These are phyloP conservation scores for Closterium sp. DNA, from an alignment of 139 green algal species.

Conservation along the genomic window DNA sequence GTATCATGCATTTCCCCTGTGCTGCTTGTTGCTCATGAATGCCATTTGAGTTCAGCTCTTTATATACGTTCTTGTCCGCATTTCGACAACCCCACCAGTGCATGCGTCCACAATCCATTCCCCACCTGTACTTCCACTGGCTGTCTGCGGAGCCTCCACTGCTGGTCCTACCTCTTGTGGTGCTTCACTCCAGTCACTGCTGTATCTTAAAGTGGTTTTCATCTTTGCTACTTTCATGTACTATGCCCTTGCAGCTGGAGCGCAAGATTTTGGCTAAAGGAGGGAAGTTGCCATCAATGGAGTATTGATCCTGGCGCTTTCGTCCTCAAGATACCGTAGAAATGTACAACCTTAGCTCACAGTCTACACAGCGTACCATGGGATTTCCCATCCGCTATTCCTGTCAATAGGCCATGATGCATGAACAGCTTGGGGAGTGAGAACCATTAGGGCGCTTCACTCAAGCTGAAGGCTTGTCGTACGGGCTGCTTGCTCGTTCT, in stretches of 20 bases:
- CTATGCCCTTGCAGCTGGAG: neutral
- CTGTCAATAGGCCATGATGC: neutral
- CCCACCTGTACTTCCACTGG: no score
- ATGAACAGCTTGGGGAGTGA: neutral
- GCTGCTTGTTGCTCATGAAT: no score
- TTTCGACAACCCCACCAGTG: no score
- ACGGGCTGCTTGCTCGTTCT: neutral
- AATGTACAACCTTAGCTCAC: neutral
- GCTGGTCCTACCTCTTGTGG: no score
- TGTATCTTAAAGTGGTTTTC: no score
- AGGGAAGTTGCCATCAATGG: neutral
- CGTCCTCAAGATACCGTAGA: neutral
- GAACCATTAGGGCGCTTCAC: neutral
- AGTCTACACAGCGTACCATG: neutral
- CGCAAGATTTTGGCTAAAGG: neutral
- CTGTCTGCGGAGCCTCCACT: no score
- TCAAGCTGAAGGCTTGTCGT: neutral
- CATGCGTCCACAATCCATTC: no score
- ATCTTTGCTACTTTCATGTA: no score
- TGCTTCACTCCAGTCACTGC: no score
- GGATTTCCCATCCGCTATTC: neutral
- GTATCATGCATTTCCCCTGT: no score
- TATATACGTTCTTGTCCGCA: no score
- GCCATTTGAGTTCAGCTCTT: no score
- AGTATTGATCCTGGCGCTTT: neutral